Evolutionary conservation across 768 basidiomycete species (phyloP).

Genomic region (Collybia sordida): DNA sequence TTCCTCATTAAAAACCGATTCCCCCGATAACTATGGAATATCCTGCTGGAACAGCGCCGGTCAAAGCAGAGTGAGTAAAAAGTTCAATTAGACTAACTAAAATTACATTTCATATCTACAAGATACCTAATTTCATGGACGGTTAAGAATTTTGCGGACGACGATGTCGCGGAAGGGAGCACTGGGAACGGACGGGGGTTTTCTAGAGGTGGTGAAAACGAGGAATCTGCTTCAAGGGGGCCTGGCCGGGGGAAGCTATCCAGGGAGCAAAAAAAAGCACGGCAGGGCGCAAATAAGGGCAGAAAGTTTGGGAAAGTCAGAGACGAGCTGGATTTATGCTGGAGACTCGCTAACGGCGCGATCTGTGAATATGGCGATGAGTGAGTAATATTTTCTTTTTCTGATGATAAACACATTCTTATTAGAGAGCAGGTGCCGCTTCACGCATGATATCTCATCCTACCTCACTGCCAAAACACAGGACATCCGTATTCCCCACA

Average conservation of each 20-base stretch:
- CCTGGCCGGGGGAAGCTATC: conserved; percentile 37
- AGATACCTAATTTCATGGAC: conserved; percentile 31
- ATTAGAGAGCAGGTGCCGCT: conserved; percentile 57
- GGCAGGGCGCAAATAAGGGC: conserved; percentile 81
- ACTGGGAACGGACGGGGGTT: conserved; percentile 34
- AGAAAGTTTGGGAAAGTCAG: conserved; percentile 74
- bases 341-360: conserved; percentile 68
- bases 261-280: conserved; percentile 71
- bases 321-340: conserved; percentile 84
- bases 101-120: neutral
- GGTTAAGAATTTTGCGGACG: conserved; percentile 25
- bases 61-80: conserved; percentile 35
- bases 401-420: neutral
- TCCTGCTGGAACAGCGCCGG: conserved; percentile 34
- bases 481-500: conserved; percentile 64
- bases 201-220: conserved; percentile 18
- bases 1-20: too few species aligned
- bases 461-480: conserved; percentile 77
- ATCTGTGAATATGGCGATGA: conserved; percentile 70
- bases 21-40: conserved; percentile 1
- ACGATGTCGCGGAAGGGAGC: conserved; percentile 60
- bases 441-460: conserved; percentile 70
- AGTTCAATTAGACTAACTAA: neutral
- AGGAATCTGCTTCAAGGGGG: conserved; percentile 21
- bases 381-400: conserved; percentile 35